These are phyloP conservation scores for Blepharisma japonicum DNA, from an alignment of 73 alveolate genomes.

Conservation along the genomic window DNA sequence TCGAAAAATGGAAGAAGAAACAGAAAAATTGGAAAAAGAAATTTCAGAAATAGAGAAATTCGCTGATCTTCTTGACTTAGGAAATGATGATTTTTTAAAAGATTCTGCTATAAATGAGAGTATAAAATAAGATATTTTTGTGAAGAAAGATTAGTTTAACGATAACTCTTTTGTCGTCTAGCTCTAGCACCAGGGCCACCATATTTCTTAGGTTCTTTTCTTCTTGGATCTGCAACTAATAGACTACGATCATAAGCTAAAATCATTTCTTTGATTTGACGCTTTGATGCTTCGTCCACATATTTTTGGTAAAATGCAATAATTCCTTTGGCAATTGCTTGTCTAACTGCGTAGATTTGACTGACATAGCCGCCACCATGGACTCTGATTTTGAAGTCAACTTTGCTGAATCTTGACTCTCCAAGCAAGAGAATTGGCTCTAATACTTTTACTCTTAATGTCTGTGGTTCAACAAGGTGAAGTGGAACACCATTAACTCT, in stretches of 20 bases:
- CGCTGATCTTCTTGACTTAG: too few relatives aligned
- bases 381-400: conserved; percentile 81
- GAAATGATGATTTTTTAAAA: too few relatives aligned
- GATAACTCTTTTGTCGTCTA: conserved; percentile 81
- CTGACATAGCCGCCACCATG: conserved; percentile 85
- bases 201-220: conserved; percentile 87
- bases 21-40: too few relatives aligned
- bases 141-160: conserved; percentile 30
- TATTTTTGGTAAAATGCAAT: conserved; percentile 79
- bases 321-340: conserved; percentile 86
- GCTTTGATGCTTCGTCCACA: conserved; percentile 80
- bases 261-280: conserved; percentile 71
- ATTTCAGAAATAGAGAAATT: too few relatives aligned
- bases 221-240: conserved; percentile 86
- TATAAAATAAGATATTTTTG: too few relatives aligned
- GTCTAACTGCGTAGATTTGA: conserved; percentile 86
- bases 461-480: conserved; percentile 78
- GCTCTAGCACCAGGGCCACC: conserved; percentile 97
- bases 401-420: conserved; percentile 67
- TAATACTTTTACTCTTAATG: conserved; percentile 69
- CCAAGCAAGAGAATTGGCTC: conserved; percentile 89
- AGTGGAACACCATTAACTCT: conserved; percentile 84
- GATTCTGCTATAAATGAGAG: too few relatives aligned
- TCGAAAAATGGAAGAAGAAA: too few relatives aligned
- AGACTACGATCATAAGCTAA: conserved; percentile 79